Base-by-base conservation (phyloP, 179 eudicot genomes). In the Pouteria campechiana region DNA sequence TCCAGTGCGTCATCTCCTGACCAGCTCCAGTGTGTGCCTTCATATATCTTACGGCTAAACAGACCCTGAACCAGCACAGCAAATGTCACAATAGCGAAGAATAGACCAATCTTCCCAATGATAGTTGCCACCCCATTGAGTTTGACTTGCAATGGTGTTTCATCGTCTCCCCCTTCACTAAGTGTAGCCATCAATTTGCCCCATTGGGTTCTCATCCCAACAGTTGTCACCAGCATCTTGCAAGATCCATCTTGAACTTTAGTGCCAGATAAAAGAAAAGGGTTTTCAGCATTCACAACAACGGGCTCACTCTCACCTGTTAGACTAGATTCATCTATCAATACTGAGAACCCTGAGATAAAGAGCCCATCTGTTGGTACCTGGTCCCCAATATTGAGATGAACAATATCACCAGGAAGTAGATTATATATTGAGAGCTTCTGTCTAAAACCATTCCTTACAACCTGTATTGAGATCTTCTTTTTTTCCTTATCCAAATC, bases 131-230 rank as follows among this genome's bases (percentile, higher is more conserved):
- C 97, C 16, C 97, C 97, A 32, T 88, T 88, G 45, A 88, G 67
- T 48, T 84, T 88, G 17, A 88, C 94, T 63, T 88, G 97, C 42
- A 88, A 58, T 7, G 97, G 97, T 6, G 97, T 88, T 58, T 88
- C 97, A 37, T 88, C 97, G 28, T 80, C 85, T 23, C 97, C 97
- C 4, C 94, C 94, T 57, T 88, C 94, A 47, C 80, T 84, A 30
- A 88, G 76, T 14, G 97, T 84, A 22, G 88, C 97, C 88, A 84
- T 77, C 38, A 88, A 54, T 58, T 88, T 84, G 2, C 97, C 97
- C 97, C 94, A 84, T 52, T 84, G 92, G 4, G 97, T 88, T 50
- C 93, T 78, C 97, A 88, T 88, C n/a, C 97, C 94, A 22, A 88
- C 97, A 23, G 97, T 88, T 17, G 92, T 81, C 44, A 84, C 65